Conservation (phyloP, 495 filamentous ascomycete species). For the Penicillium cataractarum region DNA sequence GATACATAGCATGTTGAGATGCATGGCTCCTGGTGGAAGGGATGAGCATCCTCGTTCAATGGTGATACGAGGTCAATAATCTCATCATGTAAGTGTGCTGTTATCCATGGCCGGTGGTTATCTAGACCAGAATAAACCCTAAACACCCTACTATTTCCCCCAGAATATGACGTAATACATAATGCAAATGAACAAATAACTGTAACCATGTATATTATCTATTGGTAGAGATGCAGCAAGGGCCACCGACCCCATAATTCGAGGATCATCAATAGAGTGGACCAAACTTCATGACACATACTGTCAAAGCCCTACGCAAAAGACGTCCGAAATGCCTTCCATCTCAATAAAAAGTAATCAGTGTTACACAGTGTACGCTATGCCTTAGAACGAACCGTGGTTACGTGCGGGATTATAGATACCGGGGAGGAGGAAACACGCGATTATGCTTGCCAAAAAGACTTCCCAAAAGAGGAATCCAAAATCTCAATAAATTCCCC, state of each 20-base stretch:
- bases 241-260: constrained; percentile 16
- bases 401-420: neutral
- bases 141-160: neutral
- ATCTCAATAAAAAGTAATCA: neutral
- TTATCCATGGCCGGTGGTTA: neutral
- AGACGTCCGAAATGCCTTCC: neutral
- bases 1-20: neutral
- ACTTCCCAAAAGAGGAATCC: neutral
- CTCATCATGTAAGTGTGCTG: neutral
- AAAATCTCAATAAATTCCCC: constrained; percentile 21
- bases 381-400: neutral
- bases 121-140: neutral
- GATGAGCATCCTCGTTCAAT: neutral
- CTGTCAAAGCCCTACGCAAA: neutral
- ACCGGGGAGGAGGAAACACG: neutral
- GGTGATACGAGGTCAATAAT: neutral
- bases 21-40: constrained; percentile 12
- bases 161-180: neutral
- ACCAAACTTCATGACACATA: neutral
- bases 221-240: constrained; percentile 23
- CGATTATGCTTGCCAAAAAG: neutral
- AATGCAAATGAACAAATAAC: constrained; percentile 21
- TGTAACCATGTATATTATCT: constrained; percentile 20
- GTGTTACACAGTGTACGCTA: neutral
- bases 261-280: constrained; percentile 1